Conservation (phyloP, 2,329 filamentous ascomycete genomes). For the Cadophora malorum region DNA sequence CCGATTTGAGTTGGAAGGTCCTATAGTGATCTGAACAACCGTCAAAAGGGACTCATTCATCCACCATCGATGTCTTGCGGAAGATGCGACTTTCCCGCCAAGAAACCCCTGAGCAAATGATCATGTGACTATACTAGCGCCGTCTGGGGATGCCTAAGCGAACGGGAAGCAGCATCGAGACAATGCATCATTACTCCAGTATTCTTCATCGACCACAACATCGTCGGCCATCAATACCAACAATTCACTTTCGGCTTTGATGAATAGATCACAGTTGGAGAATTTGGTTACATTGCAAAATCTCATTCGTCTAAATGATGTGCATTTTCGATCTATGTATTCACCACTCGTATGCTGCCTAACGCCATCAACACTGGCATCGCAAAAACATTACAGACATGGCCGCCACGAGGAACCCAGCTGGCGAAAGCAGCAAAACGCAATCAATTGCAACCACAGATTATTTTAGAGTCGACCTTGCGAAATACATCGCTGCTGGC, state of each 20-base stretch:
- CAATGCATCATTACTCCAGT: neutral
- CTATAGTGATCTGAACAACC: neutral
- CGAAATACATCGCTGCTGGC: constrained; percentile 41
- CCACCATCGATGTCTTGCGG: neutral
- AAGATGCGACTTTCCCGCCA: neutral
- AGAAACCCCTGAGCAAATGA: neutral
- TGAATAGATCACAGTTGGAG: neutral
- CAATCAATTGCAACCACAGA: constrained; percentile 5
- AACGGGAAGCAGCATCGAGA: constrained; percentile 3
- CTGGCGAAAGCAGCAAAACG: neutral
- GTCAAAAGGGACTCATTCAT: neutral
- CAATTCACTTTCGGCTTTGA: neutral
- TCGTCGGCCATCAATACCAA: neutral
- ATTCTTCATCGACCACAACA: neutral
- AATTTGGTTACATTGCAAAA: neutral
- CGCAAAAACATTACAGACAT: neutral
- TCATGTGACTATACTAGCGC: constrained; percentile 1
- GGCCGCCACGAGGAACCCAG: neutral
- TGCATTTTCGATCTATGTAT: neutral
- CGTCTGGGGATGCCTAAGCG: neutral
- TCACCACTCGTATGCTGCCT: neutral
- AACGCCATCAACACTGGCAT: neutral
- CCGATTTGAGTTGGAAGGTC: neutral
- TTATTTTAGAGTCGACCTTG: constrained; percentile 34
- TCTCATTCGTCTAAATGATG: neutral